Evolutionary conservation across 495 filamentous ascomycete species (phyloP).

Genomic region (Daldinia decipiens): DNA sequence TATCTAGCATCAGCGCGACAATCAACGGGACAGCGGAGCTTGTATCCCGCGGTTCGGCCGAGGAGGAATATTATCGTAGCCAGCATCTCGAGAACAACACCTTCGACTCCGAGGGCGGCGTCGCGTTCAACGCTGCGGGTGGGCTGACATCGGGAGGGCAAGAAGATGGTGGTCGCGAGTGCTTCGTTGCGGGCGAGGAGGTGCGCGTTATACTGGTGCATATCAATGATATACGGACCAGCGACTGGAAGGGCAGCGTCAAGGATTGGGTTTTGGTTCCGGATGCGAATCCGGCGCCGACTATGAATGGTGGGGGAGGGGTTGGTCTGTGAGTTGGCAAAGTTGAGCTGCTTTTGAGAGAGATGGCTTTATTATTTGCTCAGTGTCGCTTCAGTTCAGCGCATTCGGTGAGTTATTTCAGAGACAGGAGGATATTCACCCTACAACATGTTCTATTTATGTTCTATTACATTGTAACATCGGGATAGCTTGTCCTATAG

Average conservation of each 20-base stretch:
- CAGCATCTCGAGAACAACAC: slow-evolving; percentile 92
- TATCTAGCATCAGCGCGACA: slow-evolving; percentile 92
- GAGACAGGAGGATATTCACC: neutral
- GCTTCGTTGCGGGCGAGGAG: slow-evolving; percentile 74
- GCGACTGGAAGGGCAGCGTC: slow-evolving; percentile 83
- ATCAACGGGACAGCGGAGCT: slow-evolving; percentile 86
- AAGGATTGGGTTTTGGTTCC: slow-evolving; percentile 75
- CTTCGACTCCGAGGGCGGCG: slow-evolving; percentile 67
- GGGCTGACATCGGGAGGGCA: slow-evolving; percentile 51
- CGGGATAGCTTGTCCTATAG: neutral
- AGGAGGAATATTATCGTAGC: slow-evolving; percentile 83
- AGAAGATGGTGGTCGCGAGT: slow-evolving; percentile 64
- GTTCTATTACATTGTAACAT: neutral
- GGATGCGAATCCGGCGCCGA: slow-evolving; percentile 16
- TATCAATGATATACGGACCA: slow-evolving; percentile 77
- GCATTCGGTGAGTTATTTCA: too few relatives aligned
- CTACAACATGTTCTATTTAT: too few relatives aligned
- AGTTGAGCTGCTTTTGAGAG: neutral
- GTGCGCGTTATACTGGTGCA: slow-evolving; percentile 78
- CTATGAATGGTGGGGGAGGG: slow-evolving; percentile 49
- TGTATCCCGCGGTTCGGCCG: slow-evolving; percentile 74
- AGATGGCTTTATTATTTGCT: neutral
- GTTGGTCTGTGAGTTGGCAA: neutral
- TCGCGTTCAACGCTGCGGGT: slow-evolving; percentile 41
- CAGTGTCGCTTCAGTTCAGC: too few relatives aligned